Conservation (phyloP, 441 rosid genomes). For the Jatropha multifida region DNA sequence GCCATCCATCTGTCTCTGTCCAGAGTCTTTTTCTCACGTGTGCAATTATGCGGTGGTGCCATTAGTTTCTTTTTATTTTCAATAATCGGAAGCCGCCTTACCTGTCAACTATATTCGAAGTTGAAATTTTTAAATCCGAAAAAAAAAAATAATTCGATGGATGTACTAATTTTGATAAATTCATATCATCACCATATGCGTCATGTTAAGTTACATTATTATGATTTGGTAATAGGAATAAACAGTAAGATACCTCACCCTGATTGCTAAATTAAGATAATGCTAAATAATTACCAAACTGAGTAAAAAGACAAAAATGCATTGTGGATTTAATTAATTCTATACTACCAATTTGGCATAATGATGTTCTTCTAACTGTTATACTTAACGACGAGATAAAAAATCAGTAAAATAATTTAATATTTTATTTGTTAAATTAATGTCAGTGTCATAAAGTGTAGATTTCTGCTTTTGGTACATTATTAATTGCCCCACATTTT, state of each 20-base stretch:
- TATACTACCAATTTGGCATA: background rate
- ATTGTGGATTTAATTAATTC: background rate
- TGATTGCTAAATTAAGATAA: background rate
- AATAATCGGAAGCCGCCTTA: too few relatives aligned
- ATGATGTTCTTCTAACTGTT: slow-evolving; percentile 7
- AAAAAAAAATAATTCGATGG: background rate
- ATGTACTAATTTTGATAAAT: background rate
- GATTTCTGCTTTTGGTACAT: background rate
- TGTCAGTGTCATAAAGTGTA: background rate
- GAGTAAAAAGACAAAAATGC: background rate
- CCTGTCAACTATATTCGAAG: too few relatives aligned
- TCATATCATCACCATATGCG: background rate
- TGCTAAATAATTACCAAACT: slow-evolving; percentile 7
- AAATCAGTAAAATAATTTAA: background rate
- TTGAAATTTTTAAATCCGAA: too few relatives aligned
- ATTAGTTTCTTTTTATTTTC: too few relatives aligned
- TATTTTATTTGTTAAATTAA: too few relatives aligned
- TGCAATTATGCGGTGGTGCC: background rate
- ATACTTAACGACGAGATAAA: background rate
- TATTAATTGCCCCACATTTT: background rate
- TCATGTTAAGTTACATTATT: background rate
- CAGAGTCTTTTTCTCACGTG: background rate
- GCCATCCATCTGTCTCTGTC: background rate
- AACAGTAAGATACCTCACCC: slow-evolving; percentile 1
- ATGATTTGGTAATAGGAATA: background rate